Evolutionary conservation across 2,329 filamentous ascomycete genomes (phyloP), one percentile per base, ranked within the genome.

Genomic region (Aspergillus niger): DNA sequence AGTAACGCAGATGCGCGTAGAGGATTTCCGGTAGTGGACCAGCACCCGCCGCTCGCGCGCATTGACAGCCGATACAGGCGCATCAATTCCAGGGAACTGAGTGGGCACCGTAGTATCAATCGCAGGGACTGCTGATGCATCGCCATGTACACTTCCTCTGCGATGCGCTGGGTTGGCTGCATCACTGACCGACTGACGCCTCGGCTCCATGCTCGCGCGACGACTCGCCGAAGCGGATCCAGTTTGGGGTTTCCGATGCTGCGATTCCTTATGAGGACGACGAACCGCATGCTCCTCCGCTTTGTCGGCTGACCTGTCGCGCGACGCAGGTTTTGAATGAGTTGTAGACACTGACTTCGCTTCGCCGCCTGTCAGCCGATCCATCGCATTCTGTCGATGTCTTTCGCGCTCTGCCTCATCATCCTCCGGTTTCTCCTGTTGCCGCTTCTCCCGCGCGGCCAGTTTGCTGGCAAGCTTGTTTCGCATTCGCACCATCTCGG

Each of bases 51-150:
- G 83, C 71, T 93, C 90, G 49, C 88, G 89, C 63, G 89, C 86
- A 77, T 96, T 96, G 60, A 90, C 89, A 13, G 91, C 91, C 57
- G 91, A 92, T 8, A 89, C 81, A 1, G 92, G 92, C 22, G 91
- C 91, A 79, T 96, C 91, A 47, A 83, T 88, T 55, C 83, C 83
- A 24, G 85, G 81, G 2, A 85, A 72, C 8, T 70, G 62, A 2
- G 64, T 64, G 4, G 67, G 66, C 6, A 65, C 65, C 15, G 44
- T 51, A 1, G 65, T n/a, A 20, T 67, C 65, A 10, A 57, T 60
- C 20, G 55, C 47, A 15, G 49, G 62, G 11, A 36, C 36, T 8
- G 55, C 17, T 4, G 58, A 28, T 1, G 55, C 47, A 15, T 48
- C 64, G 15, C 43, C 52, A 13, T 26, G 58, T 28, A 51, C 39